Conservation (phyloP, 768 basidiomycete genomes). For the Fistulinella prunicolor region DNA sequence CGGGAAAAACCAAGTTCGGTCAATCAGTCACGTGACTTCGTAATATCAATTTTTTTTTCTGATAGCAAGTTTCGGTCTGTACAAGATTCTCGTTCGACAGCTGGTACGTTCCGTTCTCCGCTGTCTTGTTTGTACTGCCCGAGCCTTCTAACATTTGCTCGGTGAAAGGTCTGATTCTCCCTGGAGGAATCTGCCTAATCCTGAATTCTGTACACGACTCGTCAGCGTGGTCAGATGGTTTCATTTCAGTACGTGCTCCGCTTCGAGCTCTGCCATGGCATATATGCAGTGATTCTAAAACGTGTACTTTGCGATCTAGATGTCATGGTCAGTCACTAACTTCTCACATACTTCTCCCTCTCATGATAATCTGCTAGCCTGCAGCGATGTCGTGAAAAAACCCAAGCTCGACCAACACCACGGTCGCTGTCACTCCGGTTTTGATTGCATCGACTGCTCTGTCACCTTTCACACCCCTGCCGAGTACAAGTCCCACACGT, state of each 20-base stretch:
- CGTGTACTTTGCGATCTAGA: constrained; percentile 34
- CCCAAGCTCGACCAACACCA: constrained; percentile 86
- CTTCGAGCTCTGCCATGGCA: neutral
- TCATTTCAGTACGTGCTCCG: constrained; percentile 61
- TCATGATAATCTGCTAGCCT: constrained; percentile 42
- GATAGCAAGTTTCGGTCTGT: too few species aligned
- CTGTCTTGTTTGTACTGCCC: too few species aligned
- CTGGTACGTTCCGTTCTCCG: too few species aligned
- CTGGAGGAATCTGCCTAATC: too few species aligned
- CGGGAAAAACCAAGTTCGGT: too few species aligned
- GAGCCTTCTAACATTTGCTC: too few species aligned
- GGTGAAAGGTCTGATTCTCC: too few species aligned
- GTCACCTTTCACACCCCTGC: constrained; percentile 72
- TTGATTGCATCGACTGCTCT: constrained; percentile 89
- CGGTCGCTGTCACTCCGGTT: constrained; percentile 56
- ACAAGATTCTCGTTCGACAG: too few species aligned
- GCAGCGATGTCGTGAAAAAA: constrained; percentile 88
- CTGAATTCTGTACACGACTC: neutral
- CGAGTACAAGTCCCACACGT: constrained; percentile 79
- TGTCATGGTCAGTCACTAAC: constrained; percentile 58
- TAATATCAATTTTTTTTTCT: too few species aligned
- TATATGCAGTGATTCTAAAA: constrained; percentile 1
- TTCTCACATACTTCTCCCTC: neutral
- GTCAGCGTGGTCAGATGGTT: constrained; percentile 45
- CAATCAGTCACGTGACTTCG: too few species aligned